Base-by-base conservation (phyloP, 1,284 basidiomycete genomes). In the Trametes polyzona region DNA sequence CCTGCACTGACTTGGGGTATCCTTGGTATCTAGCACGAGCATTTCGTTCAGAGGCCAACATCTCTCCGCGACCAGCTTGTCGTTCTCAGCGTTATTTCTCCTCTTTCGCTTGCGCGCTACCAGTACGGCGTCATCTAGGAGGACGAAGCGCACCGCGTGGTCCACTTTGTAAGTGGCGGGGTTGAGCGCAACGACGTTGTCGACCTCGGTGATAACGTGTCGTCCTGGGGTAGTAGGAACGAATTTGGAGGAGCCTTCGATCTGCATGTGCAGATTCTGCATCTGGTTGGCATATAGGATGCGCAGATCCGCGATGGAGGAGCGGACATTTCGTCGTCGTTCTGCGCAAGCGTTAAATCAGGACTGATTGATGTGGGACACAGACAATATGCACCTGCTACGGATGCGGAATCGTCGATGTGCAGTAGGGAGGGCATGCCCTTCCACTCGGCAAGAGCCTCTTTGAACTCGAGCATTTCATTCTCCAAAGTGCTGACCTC, bases 171-270 rank as follows among this genome's bases (percentile, higher is more conserved):
- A 99, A 0, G 97, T 99, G 2, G 97, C 96, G 0, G 95, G 82
- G 65, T 99, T 97, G 42, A 99, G 80, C 57, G 93, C 87, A 59
- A 89, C 81, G 50, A 98, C 89, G 29, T 87, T 86, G 56, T 94
- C 89, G 55, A 93, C 85, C 72, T 98, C 96, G 16, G 86, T 82
- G 24, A 98, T 86, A 53, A 99, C 84, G 69, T 98, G 96, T 54
- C 96, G 82, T 2, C 95, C 96, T 0, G 94, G 88, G 0, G 88
- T 89, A 7, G 92, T 88, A 0, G 96, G 95, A 1, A 96, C 87
- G 70, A 96, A 96, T 73, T 98, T 98, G 63, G 95, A 90, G 0
- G 95, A 94, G n/a, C 97, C 96, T 69, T 98, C 95, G 62, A 99
- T 92, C 48, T 90, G 89, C 5, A 92, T 79, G 76, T 97, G 97